phyloP scores from a whole-genome alignment of 768 basidiomycete species.

The Leucocoprinus leucothites region DNA sequence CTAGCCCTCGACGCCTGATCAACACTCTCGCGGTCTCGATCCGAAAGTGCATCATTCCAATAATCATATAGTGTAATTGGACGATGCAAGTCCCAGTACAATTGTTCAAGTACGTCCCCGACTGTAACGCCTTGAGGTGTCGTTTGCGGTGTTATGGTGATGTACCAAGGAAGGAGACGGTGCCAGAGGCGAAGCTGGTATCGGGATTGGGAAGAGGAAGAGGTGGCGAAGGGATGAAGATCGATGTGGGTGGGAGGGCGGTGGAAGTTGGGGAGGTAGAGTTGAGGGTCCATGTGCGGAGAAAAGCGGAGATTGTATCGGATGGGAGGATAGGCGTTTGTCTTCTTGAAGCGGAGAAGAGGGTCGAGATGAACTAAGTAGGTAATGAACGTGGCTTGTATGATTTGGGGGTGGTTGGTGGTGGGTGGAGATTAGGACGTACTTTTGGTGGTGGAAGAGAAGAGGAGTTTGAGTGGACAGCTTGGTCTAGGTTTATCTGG shows the following conservation, averaged over 20 bases:
- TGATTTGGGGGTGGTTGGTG: no score
- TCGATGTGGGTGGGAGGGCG: not conserved
- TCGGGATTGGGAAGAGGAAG: not conserved
- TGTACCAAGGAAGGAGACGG: constrained; percentile 15
- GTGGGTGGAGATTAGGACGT: not conserved
- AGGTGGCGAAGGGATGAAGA: constrained; percentile 10
- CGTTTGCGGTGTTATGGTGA: constrained; percentile 8
- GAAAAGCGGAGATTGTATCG: constrained; percentile 3
- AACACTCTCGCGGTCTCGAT: not conserved
- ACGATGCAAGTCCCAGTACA: constrained; percentile 6
- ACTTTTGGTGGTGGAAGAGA: not conserved
- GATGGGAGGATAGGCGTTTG: not conserved
- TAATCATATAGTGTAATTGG: constrained; percentile 12
- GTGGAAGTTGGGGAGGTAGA: not conserved
- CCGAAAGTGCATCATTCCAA: constrained; percentile 3
- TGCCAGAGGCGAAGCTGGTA: constrained; percentile 12
- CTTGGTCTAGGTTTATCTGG: not conserved
- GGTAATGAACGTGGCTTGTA: not conserved
- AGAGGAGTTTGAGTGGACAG: not conserved
- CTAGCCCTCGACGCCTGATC: not conserved
- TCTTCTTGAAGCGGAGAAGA: not conserved
- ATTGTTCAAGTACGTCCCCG: constrained; percentile 10
- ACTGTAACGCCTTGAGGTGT: constrained; percentile 11
- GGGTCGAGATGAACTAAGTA: not conserved
- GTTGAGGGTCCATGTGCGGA: not conserved